These are phyloP conservation scores for Sphaceloma murrayae DNA, from an alignment of 2,329 filamentous ascomycete genomes.

Conservation along the genomic window DNA sequence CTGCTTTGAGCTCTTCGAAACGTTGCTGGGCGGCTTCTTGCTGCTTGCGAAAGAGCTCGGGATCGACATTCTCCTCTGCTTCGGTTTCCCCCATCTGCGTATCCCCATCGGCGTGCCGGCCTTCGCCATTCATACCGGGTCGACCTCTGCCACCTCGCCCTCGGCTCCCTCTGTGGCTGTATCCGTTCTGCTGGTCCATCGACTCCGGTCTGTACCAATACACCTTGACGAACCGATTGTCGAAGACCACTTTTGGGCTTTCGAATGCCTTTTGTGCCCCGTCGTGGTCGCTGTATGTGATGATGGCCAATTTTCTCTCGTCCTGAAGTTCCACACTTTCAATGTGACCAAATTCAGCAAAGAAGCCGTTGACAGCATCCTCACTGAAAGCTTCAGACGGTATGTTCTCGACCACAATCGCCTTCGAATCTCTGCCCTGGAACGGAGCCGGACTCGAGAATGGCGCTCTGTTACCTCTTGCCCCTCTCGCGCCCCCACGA, in stretches of 20 bases:
- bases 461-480: slow-evolving; percentile 41
- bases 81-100: slow-evolving; percentile 23
- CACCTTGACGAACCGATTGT: slow-evolving; percentile 77
- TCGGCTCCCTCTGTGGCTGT: slow-evolving; percentile 15
- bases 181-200: slow-evolving; percentile 19
- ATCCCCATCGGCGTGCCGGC: slow-evolving; percentile 19
- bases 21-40: slow-evolving; percentile 64
- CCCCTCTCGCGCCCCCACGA: slow-evolving; percentile 26
- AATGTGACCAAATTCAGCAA: slow-evolving; percentile 61
- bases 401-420: slow-evolving; percentile 68
- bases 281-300: slow-evolving; percentile 59
- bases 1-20: slow-evolving; percentile 56
- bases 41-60: slow-evolving; percentile 57
- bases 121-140: slow-evolving; percentile 14
- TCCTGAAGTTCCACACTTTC: slow-evolving; percentile 54
- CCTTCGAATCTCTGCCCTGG: slow-evolving; percentile 53
- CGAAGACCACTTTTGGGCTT: slow-evolving; percentile 72
- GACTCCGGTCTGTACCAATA: slow-evolving; percentile 57
- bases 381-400: slow-evolving; percentile 62
- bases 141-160: slow-evolving; percentile 9
- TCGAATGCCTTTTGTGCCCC: slow-evolving; percentile 61
- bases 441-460: slow-evolving; percentile 58
- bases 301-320: slow-evolving; percentile 56
- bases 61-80: slow-evolving; percentile 48
- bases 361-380: slow-evolving; percentile 56